Evolutionary conservation across 73 alveolate species (phyloP).

Genomic region (Paramecium biaurelia): DNA sequence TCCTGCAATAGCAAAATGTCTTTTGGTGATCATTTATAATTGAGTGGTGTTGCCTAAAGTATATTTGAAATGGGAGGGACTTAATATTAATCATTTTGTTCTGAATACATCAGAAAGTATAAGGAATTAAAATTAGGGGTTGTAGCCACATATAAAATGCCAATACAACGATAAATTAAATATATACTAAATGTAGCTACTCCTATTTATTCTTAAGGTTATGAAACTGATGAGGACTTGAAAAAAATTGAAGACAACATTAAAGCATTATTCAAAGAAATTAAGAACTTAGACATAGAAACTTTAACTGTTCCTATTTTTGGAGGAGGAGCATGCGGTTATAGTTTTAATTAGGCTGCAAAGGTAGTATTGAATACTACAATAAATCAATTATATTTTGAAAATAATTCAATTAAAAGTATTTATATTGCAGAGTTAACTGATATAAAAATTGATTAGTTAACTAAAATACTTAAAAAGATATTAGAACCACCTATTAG

Average conservation of each 20-base stretch:
- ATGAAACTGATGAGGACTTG: neutral
- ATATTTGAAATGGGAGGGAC: neutral
- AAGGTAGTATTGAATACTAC: neutral
- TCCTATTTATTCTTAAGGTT: neutral
- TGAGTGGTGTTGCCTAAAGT: conserved; percentile 39
- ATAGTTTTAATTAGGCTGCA: neutral
- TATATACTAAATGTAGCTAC: conserved; percentile 31
- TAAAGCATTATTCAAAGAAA: neutral
- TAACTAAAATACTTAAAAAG: neutral
- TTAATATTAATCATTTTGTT: neutral
- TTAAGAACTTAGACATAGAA: neutral
- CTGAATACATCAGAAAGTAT: neutral
- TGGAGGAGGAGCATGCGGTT: conserved; percentile 47
- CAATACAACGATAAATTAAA: neutral
- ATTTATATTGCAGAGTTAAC: neutral
- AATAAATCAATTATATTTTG: neutral
- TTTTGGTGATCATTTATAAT: conserved; percentile 15
- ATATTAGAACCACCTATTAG: neutral
- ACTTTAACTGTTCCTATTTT: neutral
- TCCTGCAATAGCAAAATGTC: conserved; percentile 34
- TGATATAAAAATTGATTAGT: neutral
- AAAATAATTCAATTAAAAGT: neutral
- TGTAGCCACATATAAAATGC: neutral
- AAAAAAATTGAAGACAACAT: neutral
- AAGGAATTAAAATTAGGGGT: neutral